Evolutionary conservation across 1,139 yeast genomes (phyloP), one percentile per base, ranked within the genome.

Genomic region (Zygosaccharomyces sapae): DNA sequence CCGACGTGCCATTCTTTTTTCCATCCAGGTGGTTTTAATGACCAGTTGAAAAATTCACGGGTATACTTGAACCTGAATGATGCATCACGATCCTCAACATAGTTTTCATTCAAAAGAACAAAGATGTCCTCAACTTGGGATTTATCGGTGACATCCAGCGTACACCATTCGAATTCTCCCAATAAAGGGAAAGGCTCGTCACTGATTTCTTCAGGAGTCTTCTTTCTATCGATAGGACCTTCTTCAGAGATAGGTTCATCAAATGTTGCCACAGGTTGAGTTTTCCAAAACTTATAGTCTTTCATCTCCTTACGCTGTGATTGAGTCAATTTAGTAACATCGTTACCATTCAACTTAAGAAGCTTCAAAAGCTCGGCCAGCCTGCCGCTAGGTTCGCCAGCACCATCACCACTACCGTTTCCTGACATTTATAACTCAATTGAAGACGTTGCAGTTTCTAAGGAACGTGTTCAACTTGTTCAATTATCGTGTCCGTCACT

Each of bases 281-380:
- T 94, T 63, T 86, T 86, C 99, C 99, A 92, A 69, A 92, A 92
- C 70, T 87, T 88, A 72, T 90, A 88, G 61, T 89, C 95, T 46
- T 86, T 81, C 89, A 90, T 88, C 31, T 83, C 79, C 61, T 84
- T 85, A 55, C 75, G 72, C 64, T 82, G 83, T 34, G 76, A 71
- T 35, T 75, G 80, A 20, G 72, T 72, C 50, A 81, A 70, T 53
- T 74, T 73, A 1, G 61, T 47, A 27, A 56, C 44, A 46, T 74
- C 80, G 12, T 85, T 86, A 49, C 61, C 53, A 40, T 56, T 59
- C 54, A 52, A 31, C 20, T 69, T 68, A n/a, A 71, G 60, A 48
- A 64, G 63, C 61, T 74, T 71, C 50, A 76, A 60, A 46, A 77
- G 64, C 45, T 73, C 73, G 47, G 71, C 71, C 48, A 76, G 50